These are phyloP conservation scores for Areca catechu DNA, from an alignment of 176 grass and related monocot species.

Conservation along the genomic window DNA sequence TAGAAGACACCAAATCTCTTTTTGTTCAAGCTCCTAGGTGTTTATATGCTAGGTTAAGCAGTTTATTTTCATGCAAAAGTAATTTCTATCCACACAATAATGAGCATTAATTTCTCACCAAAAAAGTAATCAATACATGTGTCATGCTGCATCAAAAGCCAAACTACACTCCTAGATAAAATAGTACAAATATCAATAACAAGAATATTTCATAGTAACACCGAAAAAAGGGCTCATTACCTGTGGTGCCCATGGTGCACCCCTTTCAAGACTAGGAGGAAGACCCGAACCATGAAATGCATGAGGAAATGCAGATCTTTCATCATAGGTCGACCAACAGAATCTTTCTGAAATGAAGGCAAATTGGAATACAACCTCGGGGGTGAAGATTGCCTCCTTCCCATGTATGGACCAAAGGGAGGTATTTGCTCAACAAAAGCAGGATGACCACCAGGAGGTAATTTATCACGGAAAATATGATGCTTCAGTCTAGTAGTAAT, in stretches of 20 bases:
- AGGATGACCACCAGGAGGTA: slow-evolving; percentile 36
- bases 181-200: too few species aligned
- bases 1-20: too few species aligned
- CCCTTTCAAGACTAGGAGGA: slow-evolving; percentile 28
- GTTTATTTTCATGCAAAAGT: too few species aligned
- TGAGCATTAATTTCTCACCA: too few species aligned
- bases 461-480: slow-evolving; percentile 69
- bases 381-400: slow-evolving; percentile 46
- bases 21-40: too few species aligned
- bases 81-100: too few species aligned
- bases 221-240: slow-evolving; percentile 16
- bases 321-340: slow-evolving; percentile 43
- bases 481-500: slow-evolving; percentile 78
- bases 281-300: slow-evolving; percentile 1
- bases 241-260: slow-evolving; percentile 46
- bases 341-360: slow-evolving; percentile 56
- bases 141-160: too few species aligned
- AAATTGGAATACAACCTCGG: slow-evolving; percentile 29
- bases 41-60: too few species aligned
- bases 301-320: slow-evolving; percentile 23
- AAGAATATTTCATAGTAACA: not conserved
- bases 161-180: too few species aligned
- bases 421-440: slow-evolving; percentile 53
- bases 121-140: too few species aligned
- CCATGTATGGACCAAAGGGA: slow-evolving; percentile 52